Percentiles rank a stretch among this genome's conserved stretches.
Conservation (phyloP, 177 flowering plant genomes). For the Vitis hybrid region DNA sequence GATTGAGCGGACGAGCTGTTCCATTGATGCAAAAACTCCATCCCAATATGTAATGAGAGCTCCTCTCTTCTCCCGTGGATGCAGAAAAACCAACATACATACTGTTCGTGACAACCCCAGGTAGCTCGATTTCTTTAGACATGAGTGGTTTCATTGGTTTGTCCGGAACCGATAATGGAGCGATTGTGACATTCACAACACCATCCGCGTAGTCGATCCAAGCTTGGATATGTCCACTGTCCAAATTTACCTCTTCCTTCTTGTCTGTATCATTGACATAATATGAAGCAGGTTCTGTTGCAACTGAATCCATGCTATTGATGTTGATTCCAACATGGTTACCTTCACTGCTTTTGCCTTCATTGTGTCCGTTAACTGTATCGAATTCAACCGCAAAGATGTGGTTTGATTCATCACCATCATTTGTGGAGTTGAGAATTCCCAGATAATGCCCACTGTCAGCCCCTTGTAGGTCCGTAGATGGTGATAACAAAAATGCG, state of each 20-base stretch:
- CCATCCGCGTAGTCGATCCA: constrained; percentile 32
- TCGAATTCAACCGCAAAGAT: constrained; percentile 43
- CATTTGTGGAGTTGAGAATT: constrained; percentile 20
- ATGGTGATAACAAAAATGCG: constrained; percentile 32
- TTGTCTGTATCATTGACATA: neutral
- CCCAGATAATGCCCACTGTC: constrained; percentile 24
- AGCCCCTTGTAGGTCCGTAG: constrained; percentile 18
- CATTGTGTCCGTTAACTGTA: constrained; percentile 31
- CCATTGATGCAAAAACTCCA: constrained; percentile 57
- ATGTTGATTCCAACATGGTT: constrained; percentile 43
- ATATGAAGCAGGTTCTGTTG: constrained; percentile 13
- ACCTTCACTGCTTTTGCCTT: constrained; percentile 7
- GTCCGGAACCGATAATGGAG: neutral
- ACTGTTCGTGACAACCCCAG: constrained; percentile 10
- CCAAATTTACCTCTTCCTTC: constrained; percentile 19
- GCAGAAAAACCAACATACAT: constrained; percentile 62
- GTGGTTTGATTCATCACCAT: constrained; percentile 19
- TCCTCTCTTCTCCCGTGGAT: constrained; percentile 30
- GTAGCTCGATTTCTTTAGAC: constrained; percentile 9
- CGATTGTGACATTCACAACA: constrained; percentile 24
- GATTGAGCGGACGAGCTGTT: constrained; percentile 23
- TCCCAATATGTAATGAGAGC: constrained; percentile 51
- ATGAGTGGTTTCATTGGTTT: constrained; percentile 27
- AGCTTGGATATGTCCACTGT: constrained; percentile 30
- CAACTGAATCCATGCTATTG: constrained; percentile 19